Conservation (phyloP, 176 grass and related monocot species). For the Secale cereale region DNA sequence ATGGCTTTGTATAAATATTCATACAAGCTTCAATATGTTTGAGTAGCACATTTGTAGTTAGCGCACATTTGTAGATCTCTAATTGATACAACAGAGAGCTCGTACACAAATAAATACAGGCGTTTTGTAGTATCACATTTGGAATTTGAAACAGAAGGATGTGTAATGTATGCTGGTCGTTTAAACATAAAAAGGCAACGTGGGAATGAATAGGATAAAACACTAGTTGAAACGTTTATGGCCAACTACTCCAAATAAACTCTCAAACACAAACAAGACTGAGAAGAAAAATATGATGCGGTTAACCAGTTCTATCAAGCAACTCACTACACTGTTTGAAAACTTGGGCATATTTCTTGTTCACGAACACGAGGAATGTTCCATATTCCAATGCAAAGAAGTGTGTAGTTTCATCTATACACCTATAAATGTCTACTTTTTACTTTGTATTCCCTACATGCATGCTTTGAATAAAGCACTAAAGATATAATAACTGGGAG, state of each 20-base stretch:
- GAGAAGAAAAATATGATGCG: constrained; percentile 7
- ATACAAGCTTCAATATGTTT: constrained; percentile 21
- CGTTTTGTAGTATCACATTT: neutral
- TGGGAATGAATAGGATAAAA: constrained; percentile 4
- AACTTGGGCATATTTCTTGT: neutral
- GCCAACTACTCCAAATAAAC: constrained; percentile 27
- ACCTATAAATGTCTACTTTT: neutral
- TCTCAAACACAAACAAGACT: constrained; percentile 8
- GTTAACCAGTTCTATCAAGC: constrained; percentile 6
- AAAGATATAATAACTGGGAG: neutral
- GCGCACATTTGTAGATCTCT: neutral
- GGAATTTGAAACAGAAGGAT: constrained; percentile 22
- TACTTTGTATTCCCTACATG: neutral
- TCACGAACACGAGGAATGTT: neutral
- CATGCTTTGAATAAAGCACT: constrained; percentile 6
- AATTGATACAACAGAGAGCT: neutral
- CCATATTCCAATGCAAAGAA: neutral
- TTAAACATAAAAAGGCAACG: constrained; percentile 14
- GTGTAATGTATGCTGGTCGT: neutral
- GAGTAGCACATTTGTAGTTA: neutral
- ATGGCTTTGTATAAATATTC: constrained; percentile 21
- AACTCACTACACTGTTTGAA: constrained; percentile 19
- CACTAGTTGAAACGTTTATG: neutral
- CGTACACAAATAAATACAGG: constrained; percentile 1
- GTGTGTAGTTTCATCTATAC: constrained; percentile 1